Conservation (phyloP, 2,329 filamentous ascomycete species). For the Blastomyces percursus region DNA sequence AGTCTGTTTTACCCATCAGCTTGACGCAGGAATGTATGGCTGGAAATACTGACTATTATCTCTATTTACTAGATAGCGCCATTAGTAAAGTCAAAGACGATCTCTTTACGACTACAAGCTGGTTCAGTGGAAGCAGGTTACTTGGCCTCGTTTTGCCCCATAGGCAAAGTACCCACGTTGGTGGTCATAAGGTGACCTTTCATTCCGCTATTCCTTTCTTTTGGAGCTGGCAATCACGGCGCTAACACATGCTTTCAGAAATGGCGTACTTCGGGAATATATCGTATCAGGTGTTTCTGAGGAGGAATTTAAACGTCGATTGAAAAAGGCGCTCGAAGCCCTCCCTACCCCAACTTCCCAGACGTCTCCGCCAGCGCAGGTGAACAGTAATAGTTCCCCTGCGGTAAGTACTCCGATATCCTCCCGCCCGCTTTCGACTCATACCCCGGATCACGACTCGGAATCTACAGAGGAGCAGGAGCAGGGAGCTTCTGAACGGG, state of each 20-base stretch:
- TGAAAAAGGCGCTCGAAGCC: conserved; percentile 37
- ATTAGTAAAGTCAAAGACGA: conserved; percentile 50
- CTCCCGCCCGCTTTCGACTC: conserved; percentile 7
- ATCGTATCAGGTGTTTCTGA: conserved; percentile 53
- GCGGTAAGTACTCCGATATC: conserved; percentile 5
- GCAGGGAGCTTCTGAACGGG: conserved; percentile 9
- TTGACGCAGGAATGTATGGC: neutral
- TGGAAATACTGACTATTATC: neutral
- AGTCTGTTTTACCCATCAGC: neutral
- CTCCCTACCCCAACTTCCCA: neutral
- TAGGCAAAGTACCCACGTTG: conserved; percentile 66
- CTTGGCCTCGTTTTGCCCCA: conserved; percentile 68
- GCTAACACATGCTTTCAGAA: conserved; percentile 35
- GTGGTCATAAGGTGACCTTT: conserved; percentile 40
- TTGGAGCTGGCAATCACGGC: neutral
- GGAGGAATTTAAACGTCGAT: conserved; percentile 53
- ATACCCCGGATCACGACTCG: conserved; percentile 11
- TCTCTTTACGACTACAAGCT: conserved; percentile 58
- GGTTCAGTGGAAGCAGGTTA: conserved; percentile 73
- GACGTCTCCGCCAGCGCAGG: neutral
- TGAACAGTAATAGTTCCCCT: neutral
- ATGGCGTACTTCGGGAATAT: conserved; percentile 68
- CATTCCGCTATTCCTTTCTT: neutral
- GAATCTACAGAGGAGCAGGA: conserved; percentile 12
- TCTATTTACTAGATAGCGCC: conserved; percentile 39